These are phyloP conservation scores for Pseudoneurospora amorphoporcata DNA, from an alignment of 495 filamentous ascomycete genomes.

Conservation along the genomic window DNA sequence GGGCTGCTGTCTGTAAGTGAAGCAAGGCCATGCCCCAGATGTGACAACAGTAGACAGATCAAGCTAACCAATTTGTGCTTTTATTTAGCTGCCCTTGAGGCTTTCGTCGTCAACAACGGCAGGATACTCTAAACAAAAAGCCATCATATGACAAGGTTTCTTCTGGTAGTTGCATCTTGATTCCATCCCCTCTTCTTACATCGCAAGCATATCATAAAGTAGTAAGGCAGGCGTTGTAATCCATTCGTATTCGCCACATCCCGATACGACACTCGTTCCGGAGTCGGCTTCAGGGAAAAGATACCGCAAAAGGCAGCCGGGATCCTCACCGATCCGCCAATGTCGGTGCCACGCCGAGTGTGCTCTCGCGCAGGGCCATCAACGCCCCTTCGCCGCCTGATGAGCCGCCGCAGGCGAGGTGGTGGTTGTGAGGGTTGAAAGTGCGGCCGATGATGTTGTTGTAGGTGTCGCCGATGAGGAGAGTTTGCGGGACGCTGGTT, in stretches of 20 bases:
- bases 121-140: constrained; percentile 31
- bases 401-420: no score
- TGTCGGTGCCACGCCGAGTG: no score
- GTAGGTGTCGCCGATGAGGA: constrained; percentile 42
- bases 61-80: background rate
- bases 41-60: background rate
- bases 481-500: constrained; percentile 49
- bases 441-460: constrained; percentile 61
- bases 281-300: constrained; percentile 50
- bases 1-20: constrained; percentile 64
- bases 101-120: constrained; percentile 85
- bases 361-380: no score
- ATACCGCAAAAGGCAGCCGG: constrained; percentile 50
- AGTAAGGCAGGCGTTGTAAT: background rate
- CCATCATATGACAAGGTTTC: background rate
- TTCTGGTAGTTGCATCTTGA: constrained; percentile 1
- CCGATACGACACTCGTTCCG: constrained; percentile 43
- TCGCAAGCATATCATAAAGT: background rate
- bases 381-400: no score
- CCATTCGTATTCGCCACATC: constrained; percentile 19
- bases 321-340: constrained; percentile 54
- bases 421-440: constrained; percentile 50
- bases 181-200: background rate
- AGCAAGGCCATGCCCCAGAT: background rate
- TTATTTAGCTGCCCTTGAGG: constrained; percentile 60